phyloP scores from a whole-genome alignment of 2,329 filamentous ascomycete species.

The Elsinoe perseae region DNA sequence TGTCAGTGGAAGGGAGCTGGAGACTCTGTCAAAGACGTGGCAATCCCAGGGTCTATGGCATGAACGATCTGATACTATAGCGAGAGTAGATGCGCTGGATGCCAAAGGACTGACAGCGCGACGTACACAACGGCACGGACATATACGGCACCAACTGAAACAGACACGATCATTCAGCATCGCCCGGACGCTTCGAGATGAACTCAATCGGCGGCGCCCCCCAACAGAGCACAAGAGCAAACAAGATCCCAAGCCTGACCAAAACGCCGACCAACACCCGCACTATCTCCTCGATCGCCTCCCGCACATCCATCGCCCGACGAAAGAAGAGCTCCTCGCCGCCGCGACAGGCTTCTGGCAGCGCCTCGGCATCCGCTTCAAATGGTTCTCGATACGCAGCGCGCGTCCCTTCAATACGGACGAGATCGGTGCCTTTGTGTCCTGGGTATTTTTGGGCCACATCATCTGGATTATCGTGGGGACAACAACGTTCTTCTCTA shows the following conservation, averaged over 20 bases:
- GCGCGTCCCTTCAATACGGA: constrained; percentile 90
- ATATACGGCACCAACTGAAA: background rate
- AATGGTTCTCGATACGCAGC: constrained; percentile 94
- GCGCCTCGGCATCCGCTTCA: constrained; percentile 81
- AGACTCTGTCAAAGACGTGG: background rate
- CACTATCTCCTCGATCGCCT: constrained; percentile 47
- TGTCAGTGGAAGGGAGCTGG: background rate
- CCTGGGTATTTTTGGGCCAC: constrained; percentile 91
- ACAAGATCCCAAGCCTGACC: background rate
- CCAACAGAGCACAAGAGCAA: background rate
- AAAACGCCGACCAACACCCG: background rate
- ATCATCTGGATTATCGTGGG: constrained; percentile 93
- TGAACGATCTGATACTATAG: background rate
- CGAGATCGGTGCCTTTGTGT: constrained; percentile 91
- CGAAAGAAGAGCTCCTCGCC: constrained; percentile 84
- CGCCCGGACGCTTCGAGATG: background rate
- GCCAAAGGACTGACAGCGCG: background rate
- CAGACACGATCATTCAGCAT: background rate
- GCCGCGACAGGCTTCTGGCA: constrained; percentile 92
- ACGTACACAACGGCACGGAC: background rate
- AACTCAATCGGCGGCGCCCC: background rate
- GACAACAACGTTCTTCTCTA: constrained; percentile 93
- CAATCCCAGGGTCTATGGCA: background rate
- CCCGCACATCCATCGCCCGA: constrained; percentile 70
- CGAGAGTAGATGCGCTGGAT: background rate